Conservation (phyloP, 78 protist species). For the Dictyostelium purpureum region DNA sequence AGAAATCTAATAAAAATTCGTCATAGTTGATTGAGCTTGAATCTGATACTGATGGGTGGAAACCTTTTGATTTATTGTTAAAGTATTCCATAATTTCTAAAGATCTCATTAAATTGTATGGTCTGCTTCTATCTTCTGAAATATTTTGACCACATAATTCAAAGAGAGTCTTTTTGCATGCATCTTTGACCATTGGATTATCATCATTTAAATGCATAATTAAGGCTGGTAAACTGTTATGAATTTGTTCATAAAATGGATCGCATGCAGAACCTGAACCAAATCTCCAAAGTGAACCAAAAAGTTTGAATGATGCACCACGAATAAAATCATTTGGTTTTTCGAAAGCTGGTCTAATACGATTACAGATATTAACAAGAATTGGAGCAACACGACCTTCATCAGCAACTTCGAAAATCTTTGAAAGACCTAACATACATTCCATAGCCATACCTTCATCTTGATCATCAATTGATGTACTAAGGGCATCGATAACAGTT, state of each 20-base stretch:
- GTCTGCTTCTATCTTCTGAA: no score
- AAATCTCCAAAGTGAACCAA: slow-evolving; percentile 77
- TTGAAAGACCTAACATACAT: slow-evolving; percentile 82
- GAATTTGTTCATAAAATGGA: slow-evolving; percentile 72
- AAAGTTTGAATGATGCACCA: slow-evolving; percentile 79
- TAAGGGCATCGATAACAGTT: slow-evolving; percentile 78
- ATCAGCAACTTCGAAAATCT: slow-evolving; percentile 64
- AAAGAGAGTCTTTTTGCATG: slow-evolving; percentile 36
- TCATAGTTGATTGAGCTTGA: slow-evolving; percentile 24
- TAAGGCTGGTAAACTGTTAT: slow-evolving; percentile 28
- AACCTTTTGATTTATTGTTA: slow-evolving; percentile 1
- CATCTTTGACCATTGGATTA: slow-evolving; percentile 13
- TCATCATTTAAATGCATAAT: slow-evolving; percentile 70
- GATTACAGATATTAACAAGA: slow-evolving; percentile 79
- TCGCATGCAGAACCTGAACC: slow-evolving; percentile 69
- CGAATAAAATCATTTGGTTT: slow-evolving; percentile 70
- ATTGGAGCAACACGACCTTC: slow-evolving; percentile 81
- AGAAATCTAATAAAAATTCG: slow-evolving; percentile 70
- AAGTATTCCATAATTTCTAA: slow-evolving; percentile 29
- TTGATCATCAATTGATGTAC: slow-evolving; percentile 78
- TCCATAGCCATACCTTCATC: slow-evolving; percentile 82
- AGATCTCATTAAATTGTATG: slow-evolving; percentile 20
- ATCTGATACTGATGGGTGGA: background rate
- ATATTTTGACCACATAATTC: no score
- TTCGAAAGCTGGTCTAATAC: slow-evolving; percentile 83